phyloP scores from a whole-genome alignment of 768 basidiomycete species.

The Boletus reticulatus region DNA sequence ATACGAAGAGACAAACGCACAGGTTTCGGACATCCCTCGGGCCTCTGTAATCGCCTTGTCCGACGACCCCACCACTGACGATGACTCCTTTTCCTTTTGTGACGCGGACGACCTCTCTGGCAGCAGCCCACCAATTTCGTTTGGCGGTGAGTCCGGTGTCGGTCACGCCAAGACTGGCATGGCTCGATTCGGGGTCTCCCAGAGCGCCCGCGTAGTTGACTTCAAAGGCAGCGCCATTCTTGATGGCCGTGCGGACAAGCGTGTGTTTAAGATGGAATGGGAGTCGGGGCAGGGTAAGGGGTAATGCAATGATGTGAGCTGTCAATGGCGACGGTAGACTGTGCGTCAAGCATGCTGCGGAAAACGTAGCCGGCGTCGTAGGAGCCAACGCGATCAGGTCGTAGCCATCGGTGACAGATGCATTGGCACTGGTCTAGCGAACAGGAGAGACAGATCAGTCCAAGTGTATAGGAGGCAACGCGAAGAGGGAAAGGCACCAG shows the following conservation, averaged over 20 bases:
- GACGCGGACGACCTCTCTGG: constrained; percentile 73
- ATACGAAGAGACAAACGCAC: constrained; percentile 39
- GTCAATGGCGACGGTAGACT: constrained; percentile 72
- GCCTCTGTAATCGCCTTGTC: constrained; percentile 61
- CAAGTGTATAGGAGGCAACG: too few species aligned
- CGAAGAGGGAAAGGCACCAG: constrained; percentile 44
- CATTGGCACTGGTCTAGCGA: constrained; percentile 69
- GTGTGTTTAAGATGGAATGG: constrained; percentile 85
- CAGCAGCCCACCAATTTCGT: constrained; percentile 82
- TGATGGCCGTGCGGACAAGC: constrained; percentile 73
- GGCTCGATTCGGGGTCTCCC: constrained; percentile 49
- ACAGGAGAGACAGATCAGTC: not conserved
- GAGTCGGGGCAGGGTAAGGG: constrained; percentile 72
- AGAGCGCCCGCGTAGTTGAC: constrained; percentile 75
- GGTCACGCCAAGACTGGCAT: constrained; percentile 45
- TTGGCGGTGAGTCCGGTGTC: constrained; percentile 57
- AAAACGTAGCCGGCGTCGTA: constrained; percentile 69
- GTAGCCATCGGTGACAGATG: constrained; percentile 58
- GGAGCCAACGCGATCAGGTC: constrained; percentile 78
- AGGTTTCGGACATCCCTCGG: constrained; percentile 76
- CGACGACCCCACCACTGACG: constrained; percentile 65
- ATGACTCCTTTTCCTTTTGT: constrained; percentile 78
- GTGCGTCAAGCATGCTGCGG: constrained; percentile 78
- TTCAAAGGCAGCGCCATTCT: constrained; percentile 83
- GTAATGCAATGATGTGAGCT: constrained; percentile 77